Evolutionary conservation across 2,329 filamentous ascomycete species (phyloP).

Genomic region (Penicillium capsulatum): DNA sequence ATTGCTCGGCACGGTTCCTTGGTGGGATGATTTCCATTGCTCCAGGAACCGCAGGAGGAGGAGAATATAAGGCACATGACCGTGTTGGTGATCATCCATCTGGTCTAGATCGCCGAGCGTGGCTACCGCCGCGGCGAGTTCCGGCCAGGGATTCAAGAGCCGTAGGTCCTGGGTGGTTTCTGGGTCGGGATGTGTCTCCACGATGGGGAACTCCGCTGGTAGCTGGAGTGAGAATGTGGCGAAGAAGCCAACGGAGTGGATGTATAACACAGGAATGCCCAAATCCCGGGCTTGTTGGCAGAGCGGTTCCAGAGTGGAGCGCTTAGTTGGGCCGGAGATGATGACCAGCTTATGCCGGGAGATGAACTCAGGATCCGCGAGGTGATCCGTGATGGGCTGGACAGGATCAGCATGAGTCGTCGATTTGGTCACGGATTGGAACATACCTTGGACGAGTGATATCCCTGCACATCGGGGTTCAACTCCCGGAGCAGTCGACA

Average conservation of each 20-base stretch:
- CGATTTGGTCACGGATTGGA: not conserved
- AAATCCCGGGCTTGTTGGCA: constrained; percentile 51
- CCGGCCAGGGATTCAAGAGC: constrained; percentile 79
- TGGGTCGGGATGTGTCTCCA: constrained; percentile 91
- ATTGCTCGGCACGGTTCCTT: constrained; percentile 62
- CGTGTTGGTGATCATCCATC: constrained; percentile 76
- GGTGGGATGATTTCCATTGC: constrained; percentile 68
- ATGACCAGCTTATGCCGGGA: constrained; percentile 57
- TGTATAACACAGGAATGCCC: constrained; percentile 70
- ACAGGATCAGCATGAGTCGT: not conserved
- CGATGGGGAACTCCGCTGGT: constrained; percentile 78
- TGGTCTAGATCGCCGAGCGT: constrained; percentile 63
- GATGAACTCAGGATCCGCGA: constrained; percentile 38
- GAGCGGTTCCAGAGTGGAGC: constrained; percentile 50
- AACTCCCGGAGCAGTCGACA: constrained; percentile 75
- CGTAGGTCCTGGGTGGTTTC: constrained; percentile 81
- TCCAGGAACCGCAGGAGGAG: constrained; percentile 78
- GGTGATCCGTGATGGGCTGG: constrained; percentile 37
- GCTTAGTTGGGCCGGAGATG: constrained; percentile 56
- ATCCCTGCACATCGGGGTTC: constrained; percentile 84
- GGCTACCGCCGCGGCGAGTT: constrained; percentile 64
- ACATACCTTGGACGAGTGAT: constrained; percentile 58
- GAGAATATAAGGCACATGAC: constrained; percentile 82
- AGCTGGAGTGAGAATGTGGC: constrained; percentile 78
- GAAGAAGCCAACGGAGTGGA: constrained; percentile 90